Percentiles rank a stretch among this genome's conserved stretches.
These are phyloP conservation scores for Pistacia integerrima DNA, from an alignment of 345 rosid species.

Conservation along the genomic window DNA sequence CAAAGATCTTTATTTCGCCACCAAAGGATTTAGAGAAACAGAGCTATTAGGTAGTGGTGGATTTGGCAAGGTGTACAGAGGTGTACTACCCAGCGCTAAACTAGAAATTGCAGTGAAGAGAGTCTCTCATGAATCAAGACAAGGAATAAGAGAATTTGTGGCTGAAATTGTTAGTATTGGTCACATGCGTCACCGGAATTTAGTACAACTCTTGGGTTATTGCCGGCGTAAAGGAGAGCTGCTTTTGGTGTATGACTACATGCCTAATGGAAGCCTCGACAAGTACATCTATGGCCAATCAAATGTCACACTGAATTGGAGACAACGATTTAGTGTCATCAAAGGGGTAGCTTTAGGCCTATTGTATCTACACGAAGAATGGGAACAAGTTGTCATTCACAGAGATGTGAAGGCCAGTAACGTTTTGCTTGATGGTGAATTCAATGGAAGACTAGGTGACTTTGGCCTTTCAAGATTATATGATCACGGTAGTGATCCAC, in stretches of 20 bases:
- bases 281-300: slow-evolving; percentile 54
- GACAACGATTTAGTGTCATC: slow-evolving; percentile 48
- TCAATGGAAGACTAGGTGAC: slow-evolving; percentile 59
- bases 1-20: slow-evolving; percentile 64
- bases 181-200: slow-evolving; percentile 55
- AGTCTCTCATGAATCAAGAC: slow-evolving; percentile 60
- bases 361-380: slow-evolving; percentile 60
- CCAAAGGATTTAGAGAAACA: slow-evolving; percentile 61
- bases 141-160: slow-evolving; percentile 64
- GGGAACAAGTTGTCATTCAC: slow-evolving; percentile 70
- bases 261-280: slow-evolving; percentile 65
- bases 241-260: slow-evolving; percentile 60
- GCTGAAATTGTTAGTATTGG: slow-evolving; percentile 62
- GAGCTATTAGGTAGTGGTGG: slow-evolving; percentile 71
- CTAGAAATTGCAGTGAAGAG: slow-evolving; percentile 61
- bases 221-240: slow-evolving; percentile 64
- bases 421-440: slow-evolving; percentile 59
- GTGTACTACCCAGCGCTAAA: slow-evolving; percentile 46
- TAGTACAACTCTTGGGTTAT: slow-evolving; percentile 58
- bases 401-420: slow-evolving; percentile 70
- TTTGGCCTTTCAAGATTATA: slow-evolving; percentile 66
- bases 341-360: slow-evolving; percentile 62
- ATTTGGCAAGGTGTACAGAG: slow-evolving; percentile 65
- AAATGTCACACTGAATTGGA: slow-evolving; percentile 47
- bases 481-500: slow-evolving; percentile 61